Evolutionary conservation across 139 green algal species (phyloP), one percentile per base, ranked within the genome.

Genomic region (Micractinium conductrix): DNA sequence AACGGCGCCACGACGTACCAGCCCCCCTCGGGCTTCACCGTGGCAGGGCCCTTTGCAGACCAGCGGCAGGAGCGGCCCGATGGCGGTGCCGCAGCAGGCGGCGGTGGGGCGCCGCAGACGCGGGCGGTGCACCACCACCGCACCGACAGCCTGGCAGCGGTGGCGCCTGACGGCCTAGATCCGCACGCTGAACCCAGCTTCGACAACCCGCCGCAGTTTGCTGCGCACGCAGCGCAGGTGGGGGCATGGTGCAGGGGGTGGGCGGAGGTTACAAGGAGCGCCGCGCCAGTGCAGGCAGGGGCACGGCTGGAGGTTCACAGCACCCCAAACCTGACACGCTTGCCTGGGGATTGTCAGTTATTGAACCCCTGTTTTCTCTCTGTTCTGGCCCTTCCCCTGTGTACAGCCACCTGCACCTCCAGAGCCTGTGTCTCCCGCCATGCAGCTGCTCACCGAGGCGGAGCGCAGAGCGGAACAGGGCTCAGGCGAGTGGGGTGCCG

Each of bases 131-230:
- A 83, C 19, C 78, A 83, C 43, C 62, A 83, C 7, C 60, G 78
- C 30, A 75, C 42, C 2, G 78, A 60, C 62, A 83, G 78, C 78
- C 60, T 83, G 2, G 65, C 78, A n/a, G 62, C 9, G 28, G 55
- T 40, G 38, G 58, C 53, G 2, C 55, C 76, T 30, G 55, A 55
- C n/a, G 42, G 50, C 45, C 6, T 21, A 19, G 24, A 58, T n/a
- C n/a, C 67, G 75, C 78, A 74, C 5, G 30, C 42, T 4, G 78
- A 85, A 33, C 79, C 78, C 10, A 58, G 26, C 19, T 86, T 88
- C 76, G 45, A 44, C 7, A 26, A 88, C 33, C 84, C 69, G 40
- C 84, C 78, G 38, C 84, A 88, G 44, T 85, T 83, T 42, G 63
- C 78, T 17, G 65, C 45, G 21, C 84, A 81, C 16, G 79, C 79